Evolutionary conservation across 306 rosid genomes (phyloP).

Genomic region (Cucurbita maxima): DNA sequence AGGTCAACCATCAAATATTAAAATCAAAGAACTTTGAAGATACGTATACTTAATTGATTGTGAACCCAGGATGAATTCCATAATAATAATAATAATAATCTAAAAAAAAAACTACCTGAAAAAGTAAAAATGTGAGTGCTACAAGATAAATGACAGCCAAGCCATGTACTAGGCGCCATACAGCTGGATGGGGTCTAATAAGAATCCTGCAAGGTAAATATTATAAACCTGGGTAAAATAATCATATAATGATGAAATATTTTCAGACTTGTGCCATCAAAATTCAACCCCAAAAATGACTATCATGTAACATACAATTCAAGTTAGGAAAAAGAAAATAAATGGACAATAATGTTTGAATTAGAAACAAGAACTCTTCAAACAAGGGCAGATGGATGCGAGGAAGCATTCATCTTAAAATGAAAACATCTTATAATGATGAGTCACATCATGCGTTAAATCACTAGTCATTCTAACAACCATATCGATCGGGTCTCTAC

Average conservation of each 20-base stretch:
- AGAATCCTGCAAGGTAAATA: constrained; percentile 53
- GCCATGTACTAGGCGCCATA: constrained; percentile 98
- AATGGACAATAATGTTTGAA: background rate
- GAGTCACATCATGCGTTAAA: background rate
- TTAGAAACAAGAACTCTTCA: background rate
- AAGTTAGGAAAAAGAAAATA: background rate
- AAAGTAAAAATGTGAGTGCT: constrained; percentile 87
- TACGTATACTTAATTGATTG: background rate
- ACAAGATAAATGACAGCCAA: constrained; percentile 94
- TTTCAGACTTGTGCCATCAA: background rate
- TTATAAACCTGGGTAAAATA: background rate
- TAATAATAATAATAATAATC: background rate
- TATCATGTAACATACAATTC: background rate
- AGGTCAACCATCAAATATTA: background rate
- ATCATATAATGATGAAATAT: background rate
- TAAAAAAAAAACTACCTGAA: constrained; percentile 43
- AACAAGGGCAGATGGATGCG: background rate
- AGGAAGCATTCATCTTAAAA: background rate
- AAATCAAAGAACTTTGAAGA: background rate
- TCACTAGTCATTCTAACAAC: background rate
- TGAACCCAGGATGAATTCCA: background rate
- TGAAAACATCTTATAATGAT: background rate
- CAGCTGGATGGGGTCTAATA: constrained; percentile 95
- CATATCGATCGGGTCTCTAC: background rate
- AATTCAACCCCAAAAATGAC: background rate